A percentile compares a stretch with the other conserved stretches of the same genome.
These are phyloP conservation scores for Ricinus communis DNA, from an alignment of 345 rosid genomes.

Conservation along the genomic window DNA sequence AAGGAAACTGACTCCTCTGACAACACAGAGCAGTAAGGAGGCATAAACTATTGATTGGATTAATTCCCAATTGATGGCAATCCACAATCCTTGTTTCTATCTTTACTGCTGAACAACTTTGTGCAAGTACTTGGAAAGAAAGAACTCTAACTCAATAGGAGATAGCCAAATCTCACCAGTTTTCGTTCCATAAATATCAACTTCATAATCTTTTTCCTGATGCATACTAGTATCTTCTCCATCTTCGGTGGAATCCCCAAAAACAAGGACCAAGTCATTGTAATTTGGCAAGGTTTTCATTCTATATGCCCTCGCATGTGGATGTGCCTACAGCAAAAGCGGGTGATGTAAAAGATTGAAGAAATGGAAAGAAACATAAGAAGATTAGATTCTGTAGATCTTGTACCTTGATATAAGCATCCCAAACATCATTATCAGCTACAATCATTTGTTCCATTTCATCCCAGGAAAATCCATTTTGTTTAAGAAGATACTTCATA, in stretches of 20 bases:
- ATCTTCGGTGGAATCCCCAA: constrained; percentile 39
- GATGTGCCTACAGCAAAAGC: constrained; percentile 49
- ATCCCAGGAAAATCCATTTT: constrained; percentile 79
- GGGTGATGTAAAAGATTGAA: constrained; percentile 11
- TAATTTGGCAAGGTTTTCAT: constrained; percentile 65
- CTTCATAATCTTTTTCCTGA: constrained; percentile 42
- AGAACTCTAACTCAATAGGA: constrained; percentile 2
- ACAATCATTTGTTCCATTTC: constrained; percentile 48
- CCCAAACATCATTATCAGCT: constrained; percentile 69
- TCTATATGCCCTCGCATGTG: constrained; percentile 61
- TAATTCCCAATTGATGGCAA: not conserved
- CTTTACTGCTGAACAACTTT: not conserved
- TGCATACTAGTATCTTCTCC: constrained; percentile 27
- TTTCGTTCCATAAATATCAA: constrained; percentile 30
- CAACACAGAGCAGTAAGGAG: not conserved
- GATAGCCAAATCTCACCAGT: constrained; percentile 38
- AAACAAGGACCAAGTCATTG: constrained; percentile 61
- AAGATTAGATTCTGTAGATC: constrained; percentile 10
- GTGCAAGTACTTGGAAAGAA: not conserved
- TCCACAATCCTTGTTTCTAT: not conserved
- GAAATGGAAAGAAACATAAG: constrained; percentile 3
- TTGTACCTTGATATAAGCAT: constrained; percentile 63
- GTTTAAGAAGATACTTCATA: constrained; percentile 46
- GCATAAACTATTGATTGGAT: not conserved
- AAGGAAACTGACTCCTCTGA: not conserved